Evolutionary conservation across 352 stramenopile species (phyloP), one percentile per base, ranked within the genome.

Genomic region (Elongisporangium prolatum): DNA sequence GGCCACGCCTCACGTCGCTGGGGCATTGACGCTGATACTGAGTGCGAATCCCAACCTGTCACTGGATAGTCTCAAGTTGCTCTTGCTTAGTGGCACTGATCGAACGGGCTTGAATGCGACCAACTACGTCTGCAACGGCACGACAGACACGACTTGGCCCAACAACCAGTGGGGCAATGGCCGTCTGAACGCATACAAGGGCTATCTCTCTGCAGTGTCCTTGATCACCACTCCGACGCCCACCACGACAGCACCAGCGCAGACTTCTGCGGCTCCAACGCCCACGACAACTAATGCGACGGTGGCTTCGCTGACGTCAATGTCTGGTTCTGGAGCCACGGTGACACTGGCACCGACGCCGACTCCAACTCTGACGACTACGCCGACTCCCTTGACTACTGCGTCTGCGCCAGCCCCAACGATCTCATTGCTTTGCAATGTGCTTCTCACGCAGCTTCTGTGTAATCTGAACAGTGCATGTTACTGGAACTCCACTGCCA

Each of bases 91-190:
- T 11, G 17, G 7, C 51, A 40, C 22, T 7, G 34, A 24, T 60
- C 4, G 21, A 0, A 48, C 47, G 17, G 7, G 16, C n/a, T 34
- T 22, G 16, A 49, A 60, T 11, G 44, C 47, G 11, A 11, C 48
- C 21, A 54, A 60, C 47, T 48, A 52, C 5, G 2, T 54, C 10
- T 49, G 53, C 56, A 21, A 61, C 34, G 10, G 34, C 34, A 70
- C 69, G 9, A 44, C 52, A 13, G 71, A 74, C 56, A 34, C n/a
- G 1, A 57, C 47, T 13, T 76, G 61, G 58, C 74, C 71, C 5
- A 84, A 81, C 62, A 81, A 84, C 57, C 62, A 72, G 52, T 81
- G 59, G 38, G 73, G 69, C 34, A 59, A 72, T 48, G 70, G 70
- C 21, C 70, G 67, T 47, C 7, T 82, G 18, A 77, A 79, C 52